phyloP scores from a whole-genome alignment of 148 eudicot species.

The Heliamphora exappendiculata region DNA sequence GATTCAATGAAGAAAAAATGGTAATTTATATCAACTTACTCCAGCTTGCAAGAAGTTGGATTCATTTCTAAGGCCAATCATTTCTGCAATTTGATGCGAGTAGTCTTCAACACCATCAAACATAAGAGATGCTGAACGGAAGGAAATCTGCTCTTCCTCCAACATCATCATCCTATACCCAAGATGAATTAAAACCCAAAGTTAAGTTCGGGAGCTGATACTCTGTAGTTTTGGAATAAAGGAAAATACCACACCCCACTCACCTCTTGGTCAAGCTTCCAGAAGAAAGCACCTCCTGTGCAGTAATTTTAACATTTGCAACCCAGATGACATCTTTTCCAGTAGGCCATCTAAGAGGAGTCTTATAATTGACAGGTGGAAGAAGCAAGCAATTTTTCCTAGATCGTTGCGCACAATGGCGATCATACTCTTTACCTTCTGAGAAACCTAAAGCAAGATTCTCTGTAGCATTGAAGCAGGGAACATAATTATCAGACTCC shows the following conservation, averaged over 20 bases:
- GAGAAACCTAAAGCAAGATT: constrained; percentile 55
- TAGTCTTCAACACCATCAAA: constrained; percentile 93
- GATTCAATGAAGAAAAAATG: neutral
- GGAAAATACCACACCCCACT: constrained; percentile 14
- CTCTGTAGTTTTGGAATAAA: neutral
- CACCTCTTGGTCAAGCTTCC: constrained; percentile 98
- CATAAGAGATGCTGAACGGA: constrained; percentile 69
- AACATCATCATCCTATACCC: constrained; percentile 93
- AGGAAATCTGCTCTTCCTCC: constrained; percentile 92
- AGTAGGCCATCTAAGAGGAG: constrained; percentile 93
- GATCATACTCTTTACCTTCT: constrained; percentile 52
- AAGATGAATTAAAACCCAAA: constrained; percentile 10
- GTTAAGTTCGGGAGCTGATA: constrained; percentile 1
- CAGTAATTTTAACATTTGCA: constrained; percentile 88
- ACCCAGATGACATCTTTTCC: constrained; percentile 97
- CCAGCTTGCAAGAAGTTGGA: constrained; percentile 85
- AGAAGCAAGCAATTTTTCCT: constrained; percentile 61
- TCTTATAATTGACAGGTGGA: constrained; percentile 65
- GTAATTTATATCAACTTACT: constrained; percentile 39
- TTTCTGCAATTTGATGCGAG: constrained; percentile 97
- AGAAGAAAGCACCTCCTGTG: constrained; percentile 91
- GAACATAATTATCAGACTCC: constrained; percentile 68
- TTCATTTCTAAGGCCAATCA: constrained; percentile 90
- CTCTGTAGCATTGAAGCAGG: constrained; percentile 76
- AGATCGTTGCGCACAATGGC: constrained; percentile 47